phyloP scores from a whole-genome alignment of 768 basidiomycete species.

The Guyanaporus albipodus region DNA sequence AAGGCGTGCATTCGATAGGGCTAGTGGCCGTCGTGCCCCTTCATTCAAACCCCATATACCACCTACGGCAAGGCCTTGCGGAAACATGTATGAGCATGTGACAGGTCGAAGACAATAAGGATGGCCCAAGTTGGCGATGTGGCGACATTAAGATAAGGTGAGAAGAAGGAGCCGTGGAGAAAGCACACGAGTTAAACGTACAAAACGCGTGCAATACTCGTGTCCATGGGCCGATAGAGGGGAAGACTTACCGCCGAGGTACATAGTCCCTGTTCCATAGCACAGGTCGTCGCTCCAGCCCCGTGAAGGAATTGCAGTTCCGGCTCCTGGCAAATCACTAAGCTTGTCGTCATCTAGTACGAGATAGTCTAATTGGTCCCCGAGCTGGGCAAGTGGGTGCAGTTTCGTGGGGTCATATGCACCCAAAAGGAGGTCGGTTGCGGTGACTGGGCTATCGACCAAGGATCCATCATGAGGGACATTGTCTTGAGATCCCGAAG shows the following conservation, averaged over 20 bases:
- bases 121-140: conserved; percentile 51
- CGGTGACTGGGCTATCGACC: conserved; percentile 64
- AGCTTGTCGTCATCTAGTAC: conserved; percentile 96
- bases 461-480: conserved; percentile 37
- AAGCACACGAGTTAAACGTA: conserved; percentile 48
- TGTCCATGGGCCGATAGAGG: conserved; percentile 54
- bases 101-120: conserved; percentile 78
- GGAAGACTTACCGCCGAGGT: conserved; percentile 84
- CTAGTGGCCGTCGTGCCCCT: conserved; percentile 83
- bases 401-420: conserved; percentile 89
- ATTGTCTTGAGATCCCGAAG: conserved; percentile 43
- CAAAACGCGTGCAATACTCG: conserved; percentile 43
- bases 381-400: conserved; percentile 89
- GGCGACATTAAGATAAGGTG: conserved; percentile 65
- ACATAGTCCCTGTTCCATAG: conserved; percentile 99
- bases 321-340: conserved; percentile 82
- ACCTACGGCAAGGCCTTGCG: conserved; percentile 87
- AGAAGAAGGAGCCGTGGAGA: conserved; percentile 46
- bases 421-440: conserved; percentile 81
- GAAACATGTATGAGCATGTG: conserved; percentile 68
- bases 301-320: conserved; percentile 88
- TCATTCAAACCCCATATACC: conserved; percentile 96
- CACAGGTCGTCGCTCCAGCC: conserved; percentile 99
- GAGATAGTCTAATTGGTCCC: conserved; percentile 93
- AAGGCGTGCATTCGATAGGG: conserved; percentile 79